A percentile compares a stretch with the other conserved stretches of the same genome.
Evolutionary conservation across 2,329 filamentous ascomycete genomes (phyloP).

Genomic region (Fusarium tupiense): DNA sequence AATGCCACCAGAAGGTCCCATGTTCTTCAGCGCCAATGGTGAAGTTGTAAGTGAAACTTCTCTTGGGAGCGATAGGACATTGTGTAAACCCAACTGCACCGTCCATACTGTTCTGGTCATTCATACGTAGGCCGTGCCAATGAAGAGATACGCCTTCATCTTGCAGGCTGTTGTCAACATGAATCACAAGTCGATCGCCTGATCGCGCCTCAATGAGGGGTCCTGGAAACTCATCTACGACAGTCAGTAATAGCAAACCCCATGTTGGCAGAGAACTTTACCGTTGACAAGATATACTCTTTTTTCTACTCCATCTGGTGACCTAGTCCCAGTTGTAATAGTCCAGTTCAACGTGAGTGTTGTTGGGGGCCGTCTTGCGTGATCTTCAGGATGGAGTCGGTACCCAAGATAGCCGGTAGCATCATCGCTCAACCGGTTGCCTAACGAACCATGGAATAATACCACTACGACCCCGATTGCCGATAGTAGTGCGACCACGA

Average conservation of each 20-base stretch:
- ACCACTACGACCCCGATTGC: background rate
- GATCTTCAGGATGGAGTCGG: background rate
- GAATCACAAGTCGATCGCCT: background rate
- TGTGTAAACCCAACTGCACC: conserved; percentile 10
- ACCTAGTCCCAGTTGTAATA: background rate
- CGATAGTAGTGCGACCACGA: background rate
- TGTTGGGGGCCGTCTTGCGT: background rate
- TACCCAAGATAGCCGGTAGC: background rate
- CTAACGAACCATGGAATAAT: background rate
- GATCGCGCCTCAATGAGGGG: background rate
- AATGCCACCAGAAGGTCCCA: conserved; percentile 15
- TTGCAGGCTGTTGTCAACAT: background rate
- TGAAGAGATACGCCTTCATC: background rate
- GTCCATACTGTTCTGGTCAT: background rate
- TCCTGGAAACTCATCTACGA: background rate
- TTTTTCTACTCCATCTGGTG: conserved; percentile 4
- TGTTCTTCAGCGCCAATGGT: background rate
- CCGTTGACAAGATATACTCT: background rate
- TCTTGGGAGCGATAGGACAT: rapidly evolving
- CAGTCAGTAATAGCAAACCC: rapidly evolving
- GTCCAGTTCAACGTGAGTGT: background rate
- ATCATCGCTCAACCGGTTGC: rapidly evolving
- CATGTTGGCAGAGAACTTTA: background rate
- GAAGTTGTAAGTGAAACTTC: background rate
- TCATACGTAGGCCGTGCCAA: background rate